Conservation (phyloP, 2,329 filamentous ascomycete genomes). For the Tolypocladium pustulatum region DNA sequence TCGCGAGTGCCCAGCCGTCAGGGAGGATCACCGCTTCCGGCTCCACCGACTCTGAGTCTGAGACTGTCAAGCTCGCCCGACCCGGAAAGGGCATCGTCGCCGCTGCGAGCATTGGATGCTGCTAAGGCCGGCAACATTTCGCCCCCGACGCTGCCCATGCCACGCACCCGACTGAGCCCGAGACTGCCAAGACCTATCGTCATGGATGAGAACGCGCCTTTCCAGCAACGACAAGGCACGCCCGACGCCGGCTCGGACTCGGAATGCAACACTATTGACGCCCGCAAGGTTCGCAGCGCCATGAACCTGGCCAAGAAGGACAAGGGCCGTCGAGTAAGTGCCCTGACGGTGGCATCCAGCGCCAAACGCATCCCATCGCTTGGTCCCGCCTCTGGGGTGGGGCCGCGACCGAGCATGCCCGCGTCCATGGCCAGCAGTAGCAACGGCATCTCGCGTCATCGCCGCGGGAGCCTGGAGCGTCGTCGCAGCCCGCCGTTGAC, state of each 20-base stretch:
- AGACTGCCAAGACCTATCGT: slow-evolving; percentile 19
- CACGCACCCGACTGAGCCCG: slow-evolving; percentile 8
- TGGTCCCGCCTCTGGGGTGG: slow-evolving; percentile 19
- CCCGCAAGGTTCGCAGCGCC: slow-evolving; percentile 43
- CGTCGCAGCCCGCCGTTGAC: slow-evolving; percentile 42
- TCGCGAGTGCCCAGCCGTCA: slow-evolving; percentile 26
- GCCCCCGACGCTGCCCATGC: slow-evolving; percentile 25
- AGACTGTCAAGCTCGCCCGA: slow-evolving; percentile 34
- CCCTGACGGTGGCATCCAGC: slow-evolving; percentile 23
- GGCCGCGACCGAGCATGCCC: slow-evolving; percentile 25
- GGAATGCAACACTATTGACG: slow-evolving; percentile 39
- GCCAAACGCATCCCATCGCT: slow-evolving; percentile 36
- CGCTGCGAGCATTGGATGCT: slow-evolving; percentile 40
- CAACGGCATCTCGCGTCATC: slow-evolving; percentile 45
- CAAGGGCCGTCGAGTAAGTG: slow-evolving; percentile 29
- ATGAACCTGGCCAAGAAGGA: slow-evolving; percentile 41
- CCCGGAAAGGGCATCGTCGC: slow-evolving; percentile 25
- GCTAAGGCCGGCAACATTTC: slow-evolving; percentile 40
- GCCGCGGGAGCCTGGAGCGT: slow-evolving; percentile 39
- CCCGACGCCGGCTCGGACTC: slow-evolving; percentile 34
- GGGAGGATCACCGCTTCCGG: slow-evolving; percentile 52
- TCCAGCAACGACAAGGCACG: slow-evolving; percentile 22
- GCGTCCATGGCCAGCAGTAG: slow-evolving; percentile 35
- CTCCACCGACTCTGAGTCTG: slow-evolving; percentile 44
- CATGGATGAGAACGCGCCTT: slow-evolving; percentile 42